These are phyloP conservation scores for Fusarium mexicanum DNA, from an alignment of 2,329 filamentous ascomycete species.

Conservation along the genomic window DNA sequence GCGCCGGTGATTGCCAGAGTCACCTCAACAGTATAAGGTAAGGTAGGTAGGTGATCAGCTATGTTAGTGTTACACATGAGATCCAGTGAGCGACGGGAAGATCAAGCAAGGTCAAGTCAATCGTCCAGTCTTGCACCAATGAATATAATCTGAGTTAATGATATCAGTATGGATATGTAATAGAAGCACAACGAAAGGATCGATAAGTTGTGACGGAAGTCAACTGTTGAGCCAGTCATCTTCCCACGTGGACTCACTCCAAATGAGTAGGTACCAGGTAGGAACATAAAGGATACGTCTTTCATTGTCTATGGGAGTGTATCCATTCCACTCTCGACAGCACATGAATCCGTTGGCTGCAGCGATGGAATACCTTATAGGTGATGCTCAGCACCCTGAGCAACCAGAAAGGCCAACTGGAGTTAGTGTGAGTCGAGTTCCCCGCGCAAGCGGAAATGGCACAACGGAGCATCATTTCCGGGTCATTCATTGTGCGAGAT, in stretches of 20 bases:
- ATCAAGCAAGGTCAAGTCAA: background rate
- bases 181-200: slow-evolving; percentile 3
- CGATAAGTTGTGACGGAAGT: background rate
- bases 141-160: background rate
- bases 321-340: background rate
- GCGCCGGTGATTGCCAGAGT: background rate
- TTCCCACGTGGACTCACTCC: slow-evolving; percentile 28
- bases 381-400: background rate
- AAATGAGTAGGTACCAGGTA: background rate
- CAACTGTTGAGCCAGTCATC: slow-evolving; percentile 7
- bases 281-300: background rate
- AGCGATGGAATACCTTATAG: slow-evolving; percentile 10
- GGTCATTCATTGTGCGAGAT: background rate
- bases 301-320: background rate
- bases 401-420: slow-evolving; percentile 2
- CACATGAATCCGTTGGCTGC: slow-evolving; percentile 10
- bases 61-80: slow-evolving; percentile 4
- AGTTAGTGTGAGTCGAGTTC: slow-evolving; percentile 4
- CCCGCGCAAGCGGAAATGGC: slow-evolving; percentile 7
- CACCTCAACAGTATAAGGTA: background rate
- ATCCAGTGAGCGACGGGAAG: slow-evolving; percentile 14
- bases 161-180: slow-evolving; percentile 11
- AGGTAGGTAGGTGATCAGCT: background rate
- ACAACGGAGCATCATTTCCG: slow-evolving; percentile 17
- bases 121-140: background rate